These are phyloP conservation scores for Pleomassaria siparia DNA, from an alignment of 2,329 filamentous ascomycete genomes.

Conservation along the genomic window DNA sequence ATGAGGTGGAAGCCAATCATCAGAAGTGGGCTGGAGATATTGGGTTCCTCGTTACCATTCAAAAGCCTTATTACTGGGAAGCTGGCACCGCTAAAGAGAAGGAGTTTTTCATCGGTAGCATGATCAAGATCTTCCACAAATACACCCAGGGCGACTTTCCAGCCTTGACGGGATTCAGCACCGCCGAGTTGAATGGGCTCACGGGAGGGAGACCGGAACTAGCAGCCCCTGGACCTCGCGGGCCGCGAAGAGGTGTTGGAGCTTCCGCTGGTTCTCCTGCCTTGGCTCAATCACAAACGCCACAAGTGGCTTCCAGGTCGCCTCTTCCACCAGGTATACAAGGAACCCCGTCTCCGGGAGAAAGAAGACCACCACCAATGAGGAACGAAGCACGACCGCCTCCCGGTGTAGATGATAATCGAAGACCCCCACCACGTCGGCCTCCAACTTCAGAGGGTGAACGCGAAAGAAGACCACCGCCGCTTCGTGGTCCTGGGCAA, in stretches of 20 bases:
- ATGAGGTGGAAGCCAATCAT: constrained; percentile 60
- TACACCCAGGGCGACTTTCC: constrained; percentile 87
- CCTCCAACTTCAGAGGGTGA: constrained; percentile 13
- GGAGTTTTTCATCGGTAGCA: constrained; percentile 95
- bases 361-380: constrained; percentile 16
- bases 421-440: constrained; percentile 18
- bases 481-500: constrained; percentile 5
- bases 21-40: constrained; percentile 77
- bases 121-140: constrained; percentile 95
- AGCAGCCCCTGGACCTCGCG: constrained; percentile 32
- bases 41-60: constrained; percentile 85
- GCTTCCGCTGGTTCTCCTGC: constrained; percentile 4
- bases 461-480: constrained; percentile 7
- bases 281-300: constrained; percentile 4
- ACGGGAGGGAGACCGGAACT: constrained; percentile 53
- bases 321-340: constrained; percentile 4
- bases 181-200: constrained; percentile 74
- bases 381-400: constrained; percentile 13
- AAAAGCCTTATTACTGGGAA: constrained; percentile 97
- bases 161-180: constrained; percentile 78
- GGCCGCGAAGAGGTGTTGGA: constrained; percentile 8
- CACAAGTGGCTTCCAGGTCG: constrained; percentile 10
- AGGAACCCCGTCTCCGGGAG: constrained; percentile 6
- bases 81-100: constrained; percentile 93
- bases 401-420: constrained; percentile 10